phyloP scores from a whole-genome alignment of 495 filamentous ascomycete species.

The Talaromyces trachyspermus region DNA sequence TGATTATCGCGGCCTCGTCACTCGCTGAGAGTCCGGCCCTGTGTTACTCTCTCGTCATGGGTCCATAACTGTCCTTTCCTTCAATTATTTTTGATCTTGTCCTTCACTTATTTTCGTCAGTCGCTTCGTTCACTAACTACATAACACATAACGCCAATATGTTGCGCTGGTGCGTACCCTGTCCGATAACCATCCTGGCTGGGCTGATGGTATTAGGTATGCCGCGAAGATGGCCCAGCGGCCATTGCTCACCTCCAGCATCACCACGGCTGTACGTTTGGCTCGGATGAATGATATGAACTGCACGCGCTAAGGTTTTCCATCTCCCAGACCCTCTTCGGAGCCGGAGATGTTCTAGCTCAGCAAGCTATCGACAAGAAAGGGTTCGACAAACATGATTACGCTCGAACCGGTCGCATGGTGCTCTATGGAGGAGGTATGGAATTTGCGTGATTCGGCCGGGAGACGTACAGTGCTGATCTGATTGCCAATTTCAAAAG shows the following conservation, averaged over 20 bases:
- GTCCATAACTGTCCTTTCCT: background rate
- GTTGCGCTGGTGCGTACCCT: slow-evolving; percentile 39
- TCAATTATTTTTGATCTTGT: slow-evolving; percentile 6
- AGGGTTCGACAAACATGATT: slow-evolving; percentile 72
- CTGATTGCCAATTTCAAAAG: slow-evolving; percentile 35
- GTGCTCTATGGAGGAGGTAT: slow-evolving; percentile 83
- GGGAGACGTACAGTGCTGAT: background rate
- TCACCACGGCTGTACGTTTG: slow-evolving; percentile 64
- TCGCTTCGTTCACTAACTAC: background rate
- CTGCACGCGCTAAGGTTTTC: background rate
- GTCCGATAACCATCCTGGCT: slow-evolving; percentile 1
- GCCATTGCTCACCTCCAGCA: slow-evolving; percentile 79
- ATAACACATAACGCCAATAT: slow-evolving; percentile 25
- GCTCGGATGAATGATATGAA: background rate
- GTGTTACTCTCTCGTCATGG: slow-evolving; percentile 1
- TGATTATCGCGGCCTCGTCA: background rate
- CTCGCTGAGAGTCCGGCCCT: background rate
- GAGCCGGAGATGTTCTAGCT: slow-evolving; percentile 82
- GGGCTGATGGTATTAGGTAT: slow-evolving; percentile 59
- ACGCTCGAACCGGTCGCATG: slow-evolving; percentile 80
- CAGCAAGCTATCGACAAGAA: slow-evolving; percentile 86
- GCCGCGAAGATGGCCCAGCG: slow-evolving; percentile 70
- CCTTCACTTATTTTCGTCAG: slow-evolving; percentile 7
- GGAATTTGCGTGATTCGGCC: background rate
- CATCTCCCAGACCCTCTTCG: slow-evolving; percentile 65